Conservation (phyloP, 2,329 filamentous ascomycete species). For the Microdochium paspali region DNA sequence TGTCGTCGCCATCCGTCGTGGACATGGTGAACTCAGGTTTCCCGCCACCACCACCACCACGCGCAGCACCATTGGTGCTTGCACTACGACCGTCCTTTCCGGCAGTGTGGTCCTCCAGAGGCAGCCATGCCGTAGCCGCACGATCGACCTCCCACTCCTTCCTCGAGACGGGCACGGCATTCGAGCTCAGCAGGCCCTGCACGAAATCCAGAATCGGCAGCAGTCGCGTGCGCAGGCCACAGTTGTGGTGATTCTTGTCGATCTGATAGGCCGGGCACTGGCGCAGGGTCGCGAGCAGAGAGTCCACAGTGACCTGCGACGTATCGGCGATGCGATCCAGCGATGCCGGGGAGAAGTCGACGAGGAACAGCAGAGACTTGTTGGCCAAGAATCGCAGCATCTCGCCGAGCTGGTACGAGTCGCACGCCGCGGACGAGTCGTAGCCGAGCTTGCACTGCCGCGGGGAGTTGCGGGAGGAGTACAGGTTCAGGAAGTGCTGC, state of each 20-base stretch:
- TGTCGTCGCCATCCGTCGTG: background rate
- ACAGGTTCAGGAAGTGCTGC: conserved; percentile 56
- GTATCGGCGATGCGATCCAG: conserved; percentile 33
- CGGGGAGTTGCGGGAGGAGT: conserved; percentile 50
- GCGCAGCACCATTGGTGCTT: conserved; percentile 1
- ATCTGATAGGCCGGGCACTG: conserved; percentile 67
- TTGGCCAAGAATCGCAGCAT: conserved; percentile 62
- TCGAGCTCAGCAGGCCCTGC: conserved; percentile 42
- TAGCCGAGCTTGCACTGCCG: conserved; percentile 66
- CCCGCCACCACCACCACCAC: conserved; percentile 8
- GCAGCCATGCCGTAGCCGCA: conserved; percentile 29
- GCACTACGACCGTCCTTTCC: no score
- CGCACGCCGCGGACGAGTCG: conserved; percentile 61
- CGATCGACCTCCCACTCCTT: conserved; percentile 35
- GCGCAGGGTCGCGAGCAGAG: conserved; percentile 49
- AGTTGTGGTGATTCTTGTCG: conserved; percentile 64
- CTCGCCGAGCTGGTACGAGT: conserved; percentile 71
- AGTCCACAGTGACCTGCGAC: conserved; percentile 51
- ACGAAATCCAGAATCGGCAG: conserved; percentile 59
- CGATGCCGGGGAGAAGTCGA: conserved; percentile 42
- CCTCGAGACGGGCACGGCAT: conserved; percentile 31
- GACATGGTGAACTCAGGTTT: conserved; percentile 4
- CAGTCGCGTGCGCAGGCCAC: conserved; percentile 57
- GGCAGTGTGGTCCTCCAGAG: conserved; percentile 8
- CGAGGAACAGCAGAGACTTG: conserved; percentile 50